Conservation (phyloP, 257 asterid genomes). For the Fraxinus cuspidata region DNA sequence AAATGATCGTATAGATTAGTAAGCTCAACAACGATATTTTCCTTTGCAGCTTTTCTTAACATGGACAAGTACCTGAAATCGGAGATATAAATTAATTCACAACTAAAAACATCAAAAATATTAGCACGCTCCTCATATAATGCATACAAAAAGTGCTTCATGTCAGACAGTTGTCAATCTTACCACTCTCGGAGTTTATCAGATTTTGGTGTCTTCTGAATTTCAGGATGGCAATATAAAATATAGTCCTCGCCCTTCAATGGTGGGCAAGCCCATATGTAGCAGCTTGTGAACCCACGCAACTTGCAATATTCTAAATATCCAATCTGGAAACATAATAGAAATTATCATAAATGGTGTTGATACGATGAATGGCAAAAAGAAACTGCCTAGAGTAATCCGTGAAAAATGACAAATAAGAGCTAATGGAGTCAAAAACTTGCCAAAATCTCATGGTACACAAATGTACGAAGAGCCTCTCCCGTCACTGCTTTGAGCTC, state of each 20-base stretch:
- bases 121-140: slow-evolving; percentile 12
- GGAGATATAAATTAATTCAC: slow-evolving; percentile 22
- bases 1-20: slow-evolving; percentile 89
- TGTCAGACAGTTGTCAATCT: slow-evolving; percentile 30
- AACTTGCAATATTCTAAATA: slow-evolving; percentile 90
- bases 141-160: slow-evolving; percentile 10
- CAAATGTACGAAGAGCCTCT: slow-evolving; percentile 97
- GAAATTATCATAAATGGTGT: slow-evolving; percentile 18
- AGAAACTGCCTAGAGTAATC: slow-evolving; percentile 19
- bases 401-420: slow-evolving; percentile 10
- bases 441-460: slow-evolving; percentile 96
- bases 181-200: slow-evolving; percentile 99
- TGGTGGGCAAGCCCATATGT: slow-evolving; percentile 99
- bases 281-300: slow-evolving; percentile 97
- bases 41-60: slow-evolving; percentile 84
- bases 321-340: slow-evolving; percentile 66
- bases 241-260: slow-evolving; percentile 97
- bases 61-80: slow-evolving; percentile 85
- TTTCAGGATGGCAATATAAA: slow-evolving; percentile 96
- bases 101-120: slow-evolving; percentile 12
- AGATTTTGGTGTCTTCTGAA: slow-evolving; percentile 96
- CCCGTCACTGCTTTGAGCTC: slow-evolving; percentile 87
- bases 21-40: slow-evolving; percentile 81
- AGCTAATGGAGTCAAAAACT: slow-evolving; percentile 32
- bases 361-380: slow-evolving; percentile 1